Evolutionary conservation across 208 protist genomes (phyloP).

Genomic region (Leishmania braziliensis): DNA sequence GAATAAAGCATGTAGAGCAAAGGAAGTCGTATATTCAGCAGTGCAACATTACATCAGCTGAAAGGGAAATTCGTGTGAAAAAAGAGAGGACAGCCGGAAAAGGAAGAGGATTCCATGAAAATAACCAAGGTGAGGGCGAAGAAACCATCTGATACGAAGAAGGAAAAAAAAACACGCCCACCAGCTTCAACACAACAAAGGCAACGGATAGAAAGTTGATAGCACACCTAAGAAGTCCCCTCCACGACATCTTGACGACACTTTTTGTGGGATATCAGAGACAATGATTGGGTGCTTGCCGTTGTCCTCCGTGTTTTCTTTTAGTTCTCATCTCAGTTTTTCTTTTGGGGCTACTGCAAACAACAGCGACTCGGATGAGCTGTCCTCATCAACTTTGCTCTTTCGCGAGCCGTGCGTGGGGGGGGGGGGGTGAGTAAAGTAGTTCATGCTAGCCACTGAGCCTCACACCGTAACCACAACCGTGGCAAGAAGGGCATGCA

Average conservation of each 20-base stretch:
- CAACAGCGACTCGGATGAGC: background rate
- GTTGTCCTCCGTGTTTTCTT: background rate
- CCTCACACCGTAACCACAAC: background rate
- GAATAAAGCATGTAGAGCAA: background rate
- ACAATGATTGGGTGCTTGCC: background rate
- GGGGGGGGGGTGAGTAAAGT: background rate
- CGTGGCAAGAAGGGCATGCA: background rate
- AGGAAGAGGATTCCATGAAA: background rate
- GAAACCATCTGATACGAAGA: background rate
- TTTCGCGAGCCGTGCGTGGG: background rate
- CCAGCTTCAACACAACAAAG: background rate
- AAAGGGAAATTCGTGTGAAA: background rate
- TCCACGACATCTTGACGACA: background rate
- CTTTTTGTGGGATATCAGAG: background rate
- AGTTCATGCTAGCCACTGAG: background rate
- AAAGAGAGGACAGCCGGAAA: background rate
- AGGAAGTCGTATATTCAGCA: background rate
- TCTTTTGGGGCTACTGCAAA: background rate
- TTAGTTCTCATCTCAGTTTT: background rate
- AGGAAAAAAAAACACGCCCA: background rate
- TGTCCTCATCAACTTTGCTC: background rate
- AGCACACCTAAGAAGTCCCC: background rate
- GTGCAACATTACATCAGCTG: background rate
- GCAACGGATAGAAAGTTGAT: background rate
- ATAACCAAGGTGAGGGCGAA: background rate